A percentile compares a stretch with the other conserved stretches of the same genome.
Evolutionary conservation across 2,329 filamentous ascomycete genomes (phyloP).

Genomic region (Colletotrichum navitas): DNA sequence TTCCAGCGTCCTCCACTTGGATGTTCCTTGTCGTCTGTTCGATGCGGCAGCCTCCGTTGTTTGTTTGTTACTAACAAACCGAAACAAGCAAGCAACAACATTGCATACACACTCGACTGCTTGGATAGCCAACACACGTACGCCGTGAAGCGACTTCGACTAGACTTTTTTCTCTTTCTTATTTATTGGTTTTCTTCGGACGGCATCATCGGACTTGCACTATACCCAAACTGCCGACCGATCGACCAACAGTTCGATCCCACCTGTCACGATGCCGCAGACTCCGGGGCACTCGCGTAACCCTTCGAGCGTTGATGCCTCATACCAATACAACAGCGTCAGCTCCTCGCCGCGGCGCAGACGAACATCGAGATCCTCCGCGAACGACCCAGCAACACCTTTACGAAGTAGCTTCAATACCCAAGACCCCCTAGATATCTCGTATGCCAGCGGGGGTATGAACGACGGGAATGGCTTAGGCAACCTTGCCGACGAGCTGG

Average conservation of each 20-base stretch:
- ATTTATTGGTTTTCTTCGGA: conserved; percentile 9
- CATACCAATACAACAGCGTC: conserved; percentile 54
- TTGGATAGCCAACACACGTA: conserved; percentile 25
- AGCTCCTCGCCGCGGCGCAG: conserved; percentile 60
- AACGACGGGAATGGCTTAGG: conserved; percentile 72
- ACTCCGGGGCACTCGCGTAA: conserved; percentile 72
- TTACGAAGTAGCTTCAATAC: conserved; percentile 63
- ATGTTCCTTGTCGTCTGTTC: conserved; percentile 39
- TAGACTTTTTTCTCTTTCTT: conserved; percentile 11
- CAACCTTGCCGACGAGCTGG: conserved; percentile 85
- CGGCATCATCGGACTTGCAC: conserved; percentile 8
- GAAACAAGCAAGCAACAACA: conserved; percentile 36
- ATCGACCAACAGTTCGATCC: neutral
- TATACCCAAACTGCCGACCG: neutral
- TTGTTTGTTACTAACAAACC: conserved; percentile 42
- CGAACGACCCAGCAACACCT: conserved; percentile 63
- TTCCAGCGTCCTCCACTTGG: conserved; percentile 29
- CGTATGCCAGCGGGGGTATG: conserved; percentile 58
- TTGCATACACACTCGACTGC: conserved; percentile 11
- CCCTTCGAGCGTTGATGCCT: conserved; percentile 64
- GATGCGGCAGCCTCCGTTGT: conserved; percentile 43
- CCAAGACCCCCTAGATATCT: conserved; percentile 61
- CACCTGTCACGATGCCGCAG: conserved; percentile 56
- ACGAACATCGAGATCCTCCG: conserved; percentile 64
- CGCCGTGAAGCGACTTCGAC: conserved; percentile 21